These are phyloP conservation scores for Nicotiana attenuata DNA, from an alignment of 257 asterid species.

Conservation along the genomic window DNA sequence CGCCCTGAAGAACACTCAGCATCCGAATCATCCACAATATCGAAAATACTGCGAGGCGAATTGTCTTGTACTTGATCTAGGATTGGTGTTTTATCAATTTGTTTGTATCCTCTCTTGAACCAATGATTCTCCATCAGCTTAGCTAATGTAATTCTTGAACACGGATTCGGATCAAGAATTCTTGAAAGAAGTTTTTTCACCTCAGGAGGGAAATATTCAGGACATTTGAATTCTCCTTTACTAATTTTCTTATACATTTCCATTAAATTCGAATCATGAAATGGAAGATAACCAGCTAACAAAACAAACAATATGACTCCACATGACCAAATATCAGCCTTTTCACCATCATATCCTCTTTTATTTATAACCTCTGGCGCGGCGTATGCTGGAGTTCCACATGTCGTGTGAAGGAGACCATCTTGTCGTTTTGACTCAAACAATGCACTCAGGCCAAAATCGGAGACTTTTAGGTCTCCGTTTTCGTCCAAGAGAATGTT, in stretches of 20 bases:
- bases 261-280: not conserved
- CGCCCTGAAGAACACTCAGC: not conserved
- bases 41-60: not conserved
- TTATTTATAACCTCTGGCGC: conserved; percentile 12
- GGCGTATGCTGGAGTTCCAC: conserved; percentile 16
- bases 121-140: conserved; percentile 5
- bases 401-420: not conserved
- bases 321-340: conserved; percentile 7
- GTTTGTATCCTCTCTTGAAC: conserved; percentile 12
- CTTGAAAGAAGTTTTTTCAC: conserved; percentile 1
- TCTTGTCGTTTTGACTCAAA: not conserved
- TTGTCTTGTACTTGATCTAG: not conserved
- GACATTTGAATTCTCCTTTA: not conserved
- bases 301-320: not conserved
- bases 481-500: conserved; percentile 7
- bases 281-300: not conserved
- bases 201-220: not conserved
- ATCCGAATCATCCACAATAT: not conserved
- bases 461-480: not conserved
- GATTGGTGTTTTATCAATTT: not conserved
- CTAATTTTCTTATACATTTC: conserved; percentile 3
- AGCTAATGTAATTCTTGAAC: not conserved
- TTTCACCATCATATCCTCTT: conserved; percentile 10
- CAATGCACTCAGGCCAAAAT: conserved; percentile 13
- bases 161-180: conserved; percentile 8